phyloP scores from a whole-genome alignment of 73 alveolate genomes.

The Uronychia binucleata region DNA sequence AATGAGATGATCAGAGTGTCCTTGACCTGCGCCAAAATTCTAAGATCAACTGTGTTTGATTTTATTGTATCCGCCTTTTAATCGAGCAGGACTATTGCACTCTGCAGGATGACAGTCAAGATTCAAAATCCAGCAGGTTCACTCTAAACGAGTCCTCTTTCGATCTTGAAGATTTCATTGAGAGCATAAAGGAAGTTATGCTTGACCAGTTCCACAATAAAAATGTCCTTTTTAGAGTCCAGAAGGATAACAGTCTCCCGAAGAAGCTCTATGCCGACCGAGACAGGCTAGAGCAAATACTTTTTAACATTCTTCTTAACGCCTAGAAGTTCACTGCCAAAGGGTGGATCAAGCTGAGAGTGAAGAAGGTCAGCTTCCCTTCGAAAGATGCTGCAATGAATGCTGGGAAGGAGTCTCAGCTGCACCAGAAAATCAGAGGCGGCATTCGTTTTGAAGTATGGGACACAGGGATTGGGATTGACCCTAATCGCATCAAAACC shows the following conservation, averaged over 20 bases:
- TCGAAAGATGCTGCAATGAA: neutral
- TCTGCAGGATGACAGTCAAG: neutral
- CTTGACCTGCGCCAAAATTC: constrained; percentile 20
- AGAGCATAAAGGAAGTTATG: constrained; percentile 33
- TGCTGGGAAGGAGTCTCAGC: neutral
- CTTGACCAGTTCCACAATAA: constrained; percentile 7
- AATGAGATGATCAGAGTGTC: neutral
- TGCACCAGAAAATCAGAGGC: neutral
- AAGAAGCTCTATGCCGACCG: constrained; percentile 20
- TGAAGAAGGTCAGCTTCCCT: constrained; percentile 1
- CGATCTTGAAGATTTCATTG: constrained; percentile 16
- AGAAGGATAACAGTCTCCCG: constrained; percentile 31
- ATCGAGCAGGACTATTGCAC: neutral
- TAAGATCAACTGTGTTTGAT: constrained; percentile 31
- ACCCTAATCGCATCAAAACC: constrained; percentile 11
- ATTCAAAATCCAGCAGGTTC: constrained; percentile 4
- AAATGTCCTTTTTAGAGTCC: constrained; percentile 36
- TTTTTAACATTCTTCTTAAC: constrained; percentile 27
- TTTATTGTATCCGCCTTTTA: constrained; percentile 16
- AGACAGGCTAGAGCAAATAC: constrained; percentile 28
- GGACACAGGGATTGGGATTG: constrained; percentile 47
- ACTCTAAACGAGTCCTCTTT: neutral
- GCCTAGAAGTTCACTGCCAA: constrained; percentile 38
- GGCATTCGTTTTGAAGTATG: constrained; percentile 23
- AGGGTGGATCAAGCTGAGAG: constrained; percentile 49